Conservation (phyloP, 176 grass and related monocot species). For the Lolium rigidum region DNA sequence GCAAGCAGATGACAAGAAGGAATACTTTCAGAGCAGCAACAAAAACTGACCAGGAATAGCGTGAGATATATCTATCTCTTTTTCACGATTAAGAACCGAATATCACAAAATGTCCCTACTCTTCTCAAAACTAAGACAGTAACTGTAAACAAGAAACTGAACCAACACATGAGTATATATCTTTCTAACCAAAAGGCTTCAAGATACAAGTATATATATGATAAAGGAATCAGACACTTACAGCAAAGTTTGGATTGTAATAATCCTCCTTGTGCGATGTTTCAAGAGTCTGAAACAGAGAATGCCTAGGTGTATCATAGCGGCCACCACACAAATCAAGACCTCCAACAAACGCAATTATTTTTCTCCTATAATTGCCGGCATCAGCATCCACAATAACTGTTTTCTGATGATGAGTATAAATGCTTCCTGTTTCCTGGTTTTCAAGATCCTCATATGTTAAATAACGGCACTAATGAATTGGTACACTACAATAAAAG, state of each 20-base stretch:
- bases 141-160: conserved; percentile 11
- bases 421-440: conserved; percentile 96
- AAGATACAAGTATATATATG: conserved; percentile 1
- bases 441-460: conserved; percentile 26
- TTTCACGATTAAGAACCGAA: conserved; percentile 4
- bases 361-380: conserved; percentile 79
- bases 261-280: conserved; percentile 93
- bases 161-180: background rate
- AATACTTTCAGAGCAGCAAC: conserved; percentile 21
- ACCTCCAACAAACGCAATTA: conserved; percentile 94
- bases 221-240: conserved; percentile 41
- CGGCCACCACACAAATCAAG: conserved; percentile 96
- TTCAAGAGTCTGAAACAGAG: conserved; percentile 78
- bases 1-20: conserved; percentile 37
- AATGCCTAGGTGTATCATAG: conserved; percentile 87
- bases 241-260: conserved; percentile 91
- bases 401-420: conserved; percentile 99
- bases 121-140: conserved; percentile 16
- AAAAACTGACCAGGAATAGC: conserved; percentile 17
- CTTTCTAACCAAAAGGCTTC: conserved; percentile 18
- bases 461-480: conserved; percentile 42
- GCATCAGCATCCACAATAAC: conserved; percentile 90
- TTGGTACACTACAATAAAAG: background rate
- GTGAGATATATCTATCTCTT: background rate
- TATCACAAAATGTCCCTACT: background rate